Base-by-base conservation (phyloP, 1,284 basidiomycete genomes). In the Rhodotorula sp. region DNA sequence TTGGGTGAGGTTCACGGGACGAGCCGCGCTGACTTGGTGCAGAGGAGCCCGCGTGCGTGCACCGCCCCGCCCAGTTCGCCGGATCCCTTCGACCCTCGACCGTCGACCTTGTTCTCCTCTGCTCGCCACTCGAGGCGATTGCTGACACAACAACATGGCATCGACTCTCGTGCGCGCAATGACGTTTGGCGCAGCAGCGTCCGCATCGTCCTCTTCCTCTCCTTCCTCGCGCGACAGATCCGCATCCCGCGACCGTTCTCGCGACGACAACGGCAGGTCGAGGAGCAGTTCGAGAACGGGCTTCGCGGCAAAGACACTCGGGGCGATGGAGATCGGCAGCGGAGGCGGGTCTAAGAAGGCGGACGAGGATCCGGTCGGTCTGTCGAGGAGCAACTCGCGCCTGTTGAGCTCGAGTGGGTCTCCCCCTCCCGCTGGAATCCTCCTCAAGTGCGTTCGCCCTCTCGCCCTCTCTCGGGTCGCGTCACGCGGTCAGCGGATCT, bases 101-200 rank as follows among this genome's bases (percentile, higher is more conserved):
- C 52, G 27, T 53, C 52, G 20, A 29, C 19, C 52, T 4, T 13
- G 19, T 19, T 19, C n/a, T 19, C 29, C 27, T 19, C 52, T 19
- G 7, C 52, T 30, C 34, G 34, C 55, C 19, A 39, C 32, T 24
- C 55, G 24, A 22, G 15, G 17, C 19, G 8, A 27, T 7, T 17
- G 20, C 51, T 52, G n/a, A n/a, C n/a, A n/a, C n/a, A n/a, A n/a
- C n/a, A n/a, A n/a, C n/a, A 72, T 74, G 70, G 72, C 72, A n/a
- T 57, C 68, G 8, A 67, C 67, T 47, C 67, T 72, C 53, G 63
- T 73, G 59, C 68, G 72, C 20, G 72, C 68, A 34, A 68, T 73
- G 63, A 64, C 65, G 9, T 67, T 72, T 22, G 71, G 71, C 51
- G 48, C 64, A 29, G 46, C 64, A 36, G 48, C 58, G 47, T 30